phyloP scores from a whole-genome alignment of 2,329 filamentous ascomycete genomes.

The Alternaria sp. region DNA sequence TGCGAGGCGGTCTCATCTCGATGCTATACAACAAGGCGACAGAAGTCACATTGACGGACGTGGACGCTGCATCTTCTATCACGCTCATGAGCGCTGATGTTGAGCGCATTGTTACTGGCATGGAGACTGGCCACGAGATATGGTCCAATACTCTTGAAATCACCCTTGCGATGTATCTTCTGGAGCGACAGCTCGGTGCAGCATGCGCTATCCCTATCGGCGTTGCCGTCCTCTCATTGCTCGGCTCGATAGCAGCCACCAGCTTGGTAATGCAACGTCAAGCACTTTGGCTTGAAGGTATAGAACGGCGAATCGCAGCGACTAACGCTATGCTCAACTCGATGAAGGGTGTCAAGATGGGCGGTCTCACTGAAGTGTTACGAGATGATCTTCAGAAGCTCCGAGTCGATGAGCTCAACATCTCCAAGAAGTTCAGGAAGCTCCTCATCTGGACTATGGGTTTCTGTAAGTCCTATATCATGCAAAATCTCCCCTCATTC shows the following conservation, averaged over 20 bases:
- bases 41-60: slow-evolving; percentile 34
- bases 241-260: slow-evolving; percentile 37
- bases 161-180: slow-evolving; percentile 55
- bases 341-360: slow-evolving; percentile 57
- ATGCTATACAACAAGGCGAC: slow-evolving; percentile 46
- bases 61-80: slow-evolving; percentile 39
- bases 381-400: slow-evolving; percentile 38
- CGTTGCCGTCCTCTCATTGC: slow-evolving; percentile 46
- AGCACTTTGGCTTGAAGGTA: slow-evolving; percentile 52
- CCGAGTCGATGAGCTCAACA: slow-evolving; percentile 42
- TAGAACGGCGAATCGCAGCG: slow-evolving; percentile 53
- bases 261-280: slow-evolving; percentile 43
- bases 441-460: slow-evolving; percentile 47
- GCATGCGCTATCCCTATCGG: slow-evolving; percentile 58
- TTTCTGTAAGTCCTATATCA: slow-evolving; percentile 30
- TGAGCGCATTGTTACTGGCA: slow-evolving; percentile 43
- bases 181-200: slow-evolving; percentile 56
- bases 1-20: slow-evolving; percentile 45
- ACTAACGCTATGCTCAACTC: slow-evolving; percentile 52
- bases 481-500: not conserved
- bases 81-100: slow-evolving; percentile 48
- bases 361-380: slow-evolving; percentile 44
- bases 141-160: slow-evolving; percentile 52
- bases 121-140: slow-evolving; percentile 44
- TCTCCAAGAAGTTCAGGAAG: slow-evolving; percentile 44